Conservation (phyloP, 2,329 filamentous ascomycete genomes). For the Mycosphaerella arachidis region DNA sequence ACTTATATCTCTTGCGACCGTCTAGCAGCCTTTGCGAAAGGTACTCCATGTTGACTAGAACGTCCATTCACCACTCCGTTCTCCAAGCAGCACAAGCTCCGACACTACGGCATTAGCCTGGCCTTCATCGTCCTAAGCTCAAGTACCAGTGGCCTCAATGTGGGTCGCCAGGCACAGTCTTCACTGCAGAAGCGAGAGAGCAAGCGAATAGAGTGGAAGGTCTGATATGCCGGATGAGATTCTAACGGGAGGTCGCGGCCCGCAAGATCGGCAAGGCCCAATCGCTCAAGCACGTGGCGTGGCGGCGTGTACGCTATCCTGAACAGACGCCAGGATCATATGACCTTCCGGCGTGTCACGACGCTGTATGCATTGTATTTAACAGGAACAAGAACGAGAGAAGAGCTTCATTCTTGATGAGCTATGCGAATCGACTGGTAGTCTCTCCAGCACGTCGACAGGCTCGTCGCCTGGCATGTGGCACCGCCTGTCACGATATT, state of each 20-base stretch:
- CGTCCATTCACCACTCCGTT: background rate
- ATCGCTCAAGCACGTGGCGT: background rate
- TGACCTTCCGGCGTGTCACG: too few species aligned
- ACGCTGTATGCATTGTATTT: too few species aligned
- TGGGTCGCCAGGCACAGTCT: background rate
- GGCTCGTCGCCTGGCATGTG: background rate
- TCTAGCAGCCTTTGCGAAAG: background rate
- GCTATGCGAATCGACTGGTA: too few species aligned
- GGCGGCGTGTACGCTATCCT: background rate
- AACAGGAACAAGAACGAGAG: too few species aligned
- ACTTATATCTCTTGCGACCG: background rate
- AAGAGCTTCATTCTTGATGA: too few species aligned
- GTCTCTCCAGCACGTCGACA: too few species aligned
- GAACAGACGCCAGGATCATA: too few species aligned
- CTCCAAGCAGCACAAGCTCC: background rate
- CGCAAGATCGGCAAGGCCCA: background rate
- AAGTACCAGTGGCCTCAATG: background rate
- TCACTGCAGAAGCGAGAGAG: background rate
- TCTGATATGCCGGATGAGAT: background rate
- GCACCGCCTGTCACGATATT: background rate
- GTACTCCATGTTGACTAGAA: background rate
- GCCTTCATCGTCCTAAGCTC: background rate
- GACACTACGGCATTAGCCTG: background rate
- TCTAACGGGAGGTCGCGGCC: too few species aligned
- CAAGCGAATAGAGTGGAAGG: too few species aligned